phyloP scores from a whole-genome alignment of 2,329 filamentous ascomycete species.

The Ophiostoma ips region DNA sequence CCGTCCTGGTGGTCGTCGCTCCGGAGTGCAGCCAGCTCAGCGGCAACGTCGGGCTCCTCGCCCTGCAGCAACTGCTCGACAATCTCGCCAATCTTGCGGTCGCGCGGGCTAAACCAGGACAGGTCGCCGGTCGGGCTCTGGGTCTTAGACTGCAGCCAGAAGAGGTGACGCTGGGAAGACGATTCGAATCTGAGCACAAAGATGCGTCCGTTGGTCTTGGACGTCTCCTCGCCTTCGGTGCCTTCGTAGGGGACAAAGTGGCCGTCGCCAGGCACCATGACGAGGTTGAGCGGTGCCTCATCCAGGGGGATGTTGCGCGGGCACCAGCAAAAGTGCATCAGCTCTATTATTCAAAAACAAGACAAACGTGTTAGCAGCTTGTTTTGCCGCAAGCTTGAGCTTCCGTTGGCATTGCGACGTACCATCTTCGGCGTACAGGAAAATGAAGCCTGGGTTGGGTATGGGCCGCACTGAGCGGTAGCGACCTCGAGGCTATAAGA shows the following conservation, averaged over 20 bases:
- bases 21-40: constrained; percentile 48
- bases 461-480: constrained; percentile 56
- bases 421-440: constrained; percentile 85
- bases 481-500: constrained; percentile 32
- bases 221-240: constrained; percentile 38
- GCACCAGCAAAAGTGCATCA: constrained; percentile 96
- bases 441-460: constrained; percentile 66
- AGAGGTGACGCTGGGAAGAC: constrained; percentile 79
- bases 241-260: constrained; percentile 71
- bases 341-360: constrained; percentile 44
- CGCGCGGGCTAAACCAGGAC: constrained; percentile 70
- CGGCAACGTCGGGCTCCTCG: constrained; percentile 68
- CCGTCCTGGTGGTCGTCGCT: constrained; percentile 24
- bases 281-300: constrained; percentile 70
- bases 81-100: constrained; percentile 76
- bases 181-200: constrained; percentile 89
- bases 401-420: constrained; percentile 3
- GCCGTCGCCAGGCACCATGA: constrained; percentile 86
- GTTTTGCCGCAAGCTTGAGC: too few species aligned
- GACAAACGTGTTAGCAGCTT: background rate
- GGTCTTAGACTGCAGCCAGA: constrained; percentile 90
- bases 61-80: constrained; percentile 76
- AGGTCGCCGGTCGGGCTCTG: constrained; percentile 56
- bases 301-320: constrained; percentile 57
- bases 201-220: constrained; percentile 73